phyloP scores from a whole-genome alignment of 2,329 filamentous ascomycete species.

The Gliomastix tumulicola region DNA sequence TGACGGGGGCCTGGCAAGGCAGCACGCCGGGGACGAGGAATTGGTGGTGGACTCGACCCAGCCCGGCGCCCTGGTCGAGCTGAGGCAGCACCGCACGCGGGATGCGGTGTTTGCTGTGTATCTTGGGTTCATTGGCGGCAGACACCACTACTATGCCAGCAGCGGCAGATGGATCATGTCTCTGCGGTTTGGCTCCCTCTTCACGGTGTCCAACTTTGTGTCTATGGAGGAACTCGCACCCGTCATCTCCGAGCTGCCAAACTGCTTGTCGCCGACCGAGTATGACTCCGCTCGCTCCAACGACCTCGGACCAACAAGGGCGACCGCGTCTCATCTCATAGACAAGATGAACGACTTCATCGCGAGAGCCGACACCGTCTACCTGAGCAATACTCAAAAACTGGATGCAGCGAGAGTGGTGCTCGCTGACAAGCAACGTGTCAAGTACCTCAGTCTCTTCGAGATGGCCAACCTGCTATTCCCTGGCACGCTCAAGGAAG shows the following conservation, averaged over 20 bases:
- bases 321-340: slow-evolving; percentile 33
- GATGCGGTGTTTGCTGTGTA: slow-evolving; percentile 39
- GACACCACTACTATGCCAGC: slow-evolving; percentile 47
- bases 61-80: slow-evolving; percentile 46
- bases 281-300: slow-evolving; percentile 20
- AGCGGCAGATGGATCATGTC: slow-evolving; percentile 42
- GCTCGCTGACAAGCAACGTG: slow-evolving; percentile 26
- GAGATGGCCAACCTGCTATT: slow-evolving; percentile 42
- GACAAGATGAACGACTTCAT: slow-evolving; percentile 40
- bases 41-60: slow-evolving; percentile 13
- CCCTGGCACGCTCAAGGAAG: slow-evolving; percentile 21
- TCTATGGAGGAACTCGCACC: slow-evolving; percentile 30
- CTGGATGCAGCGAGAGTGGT: slow-evolving; percentile 37
- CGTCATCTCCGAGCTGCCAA: slow-evolving; percentile 20
- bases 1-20: slow-evolving; percentile 13
- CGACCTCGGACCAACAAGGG: slow-evolving; percentile 35
- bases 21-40: too few species aligned
- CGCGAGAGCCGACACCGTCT: slow-evolving; percentile 31
- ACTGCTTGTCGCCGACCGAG: slow-evolving; percentile 15
- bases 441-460: slow-evolving; percentile 40
- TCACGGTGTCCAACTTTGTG: slow-evolving; percentile 42
- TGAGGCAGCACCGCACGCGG: too few species aligned
- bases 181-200: slow-evolving; percentile 34
- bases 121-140: slow-evolving; percentile 41
- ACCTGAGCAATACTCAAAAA: slow-evolving; percentile 37